These are phyloP conservation scores for Aspergillus egyptiacus DNA, from an alignment of 495 filamentous ascomycete species.

Conservation along the genomic window DNA sequence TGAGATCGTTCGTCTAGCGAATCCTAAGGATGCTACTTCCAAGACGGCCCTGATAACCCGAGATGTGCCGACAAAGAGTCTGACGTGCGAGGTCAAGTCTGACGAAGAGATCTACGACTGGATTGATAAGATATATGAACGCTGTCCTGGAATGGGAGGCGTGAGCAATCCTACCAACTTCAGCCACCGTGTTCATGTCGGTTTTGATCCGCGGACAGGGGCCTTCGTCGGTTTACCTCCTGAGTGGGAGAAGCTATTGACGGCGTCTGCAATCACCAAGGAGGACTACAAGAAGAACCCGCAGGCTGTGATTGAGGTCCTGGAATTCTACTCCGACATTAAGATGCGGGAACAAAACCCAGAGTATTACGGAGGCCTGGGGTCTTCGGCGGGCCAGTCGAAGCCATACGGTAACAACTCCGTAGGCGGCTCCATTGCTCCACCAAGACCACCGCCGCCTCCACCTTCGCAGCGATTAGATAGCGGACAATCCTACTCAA, in stretches of 20 bases:
- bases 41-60: constrained; percentile 54
- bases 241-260: constrained; percentile 95
- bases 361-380: constrained; percentile 64
- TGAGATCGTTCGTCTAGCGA: constrained; percentile 72
- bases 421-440: constrained; percentile 67
- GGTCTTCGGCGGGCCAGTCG: constrained; percentile 49
- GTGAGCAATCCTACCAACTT: constrained; percentile 98
- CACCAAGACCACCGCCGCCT: constrained; percentile 65
- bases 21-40: constrained; percentile 54
- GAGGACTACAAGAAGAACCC: constrained; percentile 97
- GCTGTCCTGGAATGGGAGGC: constrained; percentile 94
- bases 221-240: constrained; percentile 88
- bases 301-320: constrained; percentile 94
- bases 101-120: constrained; percentile 97
- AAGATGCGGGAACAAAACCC: constrained; percentile 81
- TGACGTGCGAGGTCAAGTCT: constrained; percentile 83
- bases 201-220: constrained; percentile 89
- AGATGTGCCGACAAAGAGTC: constrained; percentile 72
- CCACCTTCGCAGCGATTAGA: constrained; percentile 40
- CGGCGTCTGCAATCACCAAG: constrained; percentile 91
- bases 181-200: constrained; percentile 91
- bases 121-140: constrained; percentile 95
- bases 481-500: constrained; percentile 34
- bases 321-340: constrained; percentile 96
- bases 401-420: constrained; percentile 29